Conservation (phyloP, 306 rosid species). For the Prunus mongolica region DNA sequence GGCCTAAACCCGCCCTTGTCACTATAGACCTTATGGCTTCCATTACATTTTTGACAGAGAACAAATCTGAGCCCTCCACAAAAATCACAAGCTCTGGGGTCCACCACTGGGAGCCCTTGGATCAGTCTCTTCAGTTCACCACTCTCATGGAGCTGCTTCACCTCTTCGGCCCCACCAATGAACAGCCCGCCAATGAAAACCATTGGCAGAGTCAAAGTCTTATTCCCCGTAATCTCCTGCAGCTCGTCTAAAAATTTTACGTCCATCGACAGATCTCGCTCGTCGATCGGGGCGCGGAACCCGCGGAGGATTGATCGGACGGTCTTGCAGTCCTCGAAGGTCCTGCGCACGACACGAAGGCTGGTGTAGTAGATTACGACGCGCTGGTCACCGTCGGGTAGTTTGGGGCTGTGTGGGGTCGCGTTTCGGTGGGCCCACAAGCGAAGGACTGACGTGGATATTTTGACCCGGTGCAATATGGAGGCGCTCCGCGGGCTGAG, state of each 20-base stretch:
- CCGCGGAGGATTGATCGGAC: conserved; percentile 62
- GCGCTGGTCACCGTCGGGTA: conserved; percentile 40
- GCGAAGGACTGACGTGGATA: conserved; percentile 49
- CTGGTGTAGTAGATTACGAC: conserved; percentile 72
- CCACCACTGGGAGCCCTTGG: conserved; percentile 47
- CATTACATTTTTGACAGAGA: conserved; percentile 63
- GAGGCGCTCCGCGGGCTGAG: conserved; percentile 53
- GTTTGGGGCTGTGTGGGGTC: not conserved
- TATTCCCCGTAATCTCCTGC: conserved; percentile 40
- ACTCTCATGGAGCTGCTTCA: conserved; percentile 46
- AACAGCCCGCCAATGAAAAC: conserved; percentile 62
- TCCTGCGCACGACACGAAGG: conserved; percentile 78
- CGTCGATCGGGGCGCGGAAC: conserved; percentile 60
- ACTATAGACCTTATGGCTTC: conserved; percentile 66
- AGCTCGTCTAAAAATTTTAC: conserved; percentile 49
- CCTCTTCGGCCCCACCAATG: conserved; percentile 71
- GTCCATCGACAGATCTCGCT: conserved; percentile 83
- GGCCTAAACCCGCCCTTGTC: conserved; percentile 49
- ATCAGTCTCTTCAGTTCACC: conserved; percentile 60
- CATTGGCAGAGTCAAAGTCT: conserved; percentile 42
- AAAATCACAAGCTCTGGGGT: conserved; percentile 32
- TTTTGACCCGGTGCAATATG: conserved; percentile 51
- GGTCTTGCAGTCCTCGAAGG: conserved; percentile 65
- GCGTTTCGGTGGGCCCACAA: conserved; percentile 23
- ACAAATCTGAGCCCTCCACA: conserved; percentile 76